Percentiles rank a stretch among this genome's conserved stretches.
Conservation (phyloP, 164 flowering plant genomes). For the Liriodendron chinense region DNA sequence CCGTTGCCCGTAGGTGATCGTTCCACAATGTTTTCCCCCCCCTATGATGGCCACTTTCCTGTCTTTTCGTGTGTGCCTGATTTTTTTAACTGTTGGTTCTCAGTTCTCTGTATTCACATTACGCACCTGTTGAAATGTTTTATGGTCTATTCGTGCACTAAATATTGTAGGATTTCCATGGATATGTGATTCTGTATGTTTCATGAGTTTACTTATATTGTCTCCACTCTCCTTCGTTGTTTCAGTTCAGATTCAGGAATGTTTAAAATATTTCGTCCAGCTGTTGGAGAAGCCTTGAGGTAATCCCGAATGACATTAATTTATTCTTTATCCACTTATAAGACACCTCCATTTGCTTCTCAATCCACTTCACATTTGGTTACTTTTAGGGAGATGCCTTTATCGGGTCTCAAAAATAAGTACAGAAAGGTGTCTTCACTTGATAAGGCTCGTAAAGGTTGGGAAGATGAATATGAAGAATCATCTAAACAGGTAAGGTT, state of each 20-base stretch:
- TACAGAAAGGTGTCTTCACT: constrained; percentile 66
- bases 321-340: background rate
- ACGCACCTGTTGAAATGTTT: no score
- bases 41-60: no score
- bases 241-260: constrained; percentile 64
- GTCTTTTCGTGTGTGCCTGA: no score
- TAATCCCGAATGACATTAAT: constrained; percentile 14
- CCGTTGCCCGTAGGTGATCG: no score
- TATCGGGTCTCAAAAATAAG: constrained; percentile 66
- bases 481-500: constrained; percentile 78
- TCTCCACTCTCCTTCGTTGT: constrained; percentile 8
- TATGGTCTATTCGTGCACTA: no score
- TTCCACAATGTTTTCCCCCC: no score
- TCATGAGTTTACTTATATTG: background rate
- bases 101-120: no score
- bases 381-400: constrained; percentile 78
- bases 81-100: no score
- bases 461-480: constrained; percentile 89
- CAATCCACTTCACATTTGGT: background rate
- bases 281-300: constrained; percentile 93
- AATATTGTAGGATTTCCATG: no score
- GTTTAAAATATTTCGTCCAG: constrained; percentile 83
- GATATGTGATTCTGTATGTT: no score
- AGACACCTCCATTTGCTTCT: background rate
- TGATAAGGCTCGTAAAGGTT: constrained; percentile 80